Evolutionary conservation across 352 stramenopile genomes (phyloP).

Genomic region (Phytophthora vignae): DNA sequence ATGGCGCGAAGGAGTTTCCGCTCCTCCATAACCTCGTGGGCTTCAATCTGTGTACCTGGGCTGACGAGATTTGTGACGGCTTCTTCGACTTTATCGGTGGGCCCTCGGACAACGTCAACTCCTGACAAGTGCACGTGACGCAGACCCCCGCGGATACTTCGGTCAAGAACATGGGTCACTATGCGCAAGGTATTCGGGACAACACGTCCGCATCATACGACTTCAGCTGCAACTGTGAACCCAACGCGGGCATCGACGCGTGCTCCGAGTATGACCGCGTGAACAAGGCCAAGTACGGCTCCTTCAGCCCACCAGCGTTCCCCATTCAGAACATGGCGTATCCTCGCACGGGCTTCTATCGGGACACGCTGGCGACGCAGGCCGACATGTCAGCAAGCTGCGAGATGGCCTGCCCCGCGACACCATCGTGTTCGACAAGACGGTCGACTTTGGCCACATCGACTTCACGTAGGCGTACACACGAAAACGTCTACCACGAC

Average conservation of each 20-base stretch:
- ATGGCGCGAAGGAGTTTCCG: conserved; percentile 52
- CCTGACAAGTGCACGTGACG: conserved; percentile 55
- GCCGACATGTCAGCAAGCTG: conserved; percentile 48
- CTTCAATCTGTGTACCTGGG: conserved; percentile 50
- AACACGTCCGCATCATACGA: conserved; percentile 59
- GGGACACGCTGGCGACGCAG: conserved; percentile 47
- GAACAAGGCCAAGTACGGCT: conserved; percentile 55
- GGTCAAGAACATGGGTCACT: conserved; percentile 60
- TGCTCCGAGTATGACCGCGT: conserved; percentile 43
- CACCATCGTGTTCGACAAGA: conserved; percentile 49
- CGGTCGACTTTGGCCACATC: conserved; percentile 50
- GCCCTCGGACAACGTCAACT: conserved; percentile 54
- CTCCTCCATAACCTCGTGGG: conserved; percentile 45
- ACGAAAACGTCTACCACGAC: conserved; percentile 46
- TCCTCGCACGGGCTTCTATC: conserved; percentile 45
- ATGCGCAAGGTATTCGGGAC: conserved; percentile 55
- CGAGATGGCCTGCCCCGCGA: conserved; percentile 34
- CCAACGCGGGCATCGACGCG: conserved; percentile 33
- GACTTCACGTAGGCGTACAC: conserved; percentile 53
- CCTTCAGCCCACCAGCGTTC: conserved; percentile 45
- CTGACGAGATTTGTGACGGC: conserved; percentile 45
- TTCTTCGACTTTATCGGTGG: conserved; percentile 56
- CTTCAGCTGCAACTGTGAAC: conserved; percentile 45
- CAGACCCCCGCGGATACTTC: conserved; percentile 55
- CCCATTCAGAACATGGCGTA: conserved; percentile 42